A percentile compares a stretch with the other conserved stretches of the same genome.
Evolutionary conservation across 148 eudicot species (phyloP).

Genomic region (Silene uniflora): DNA sequence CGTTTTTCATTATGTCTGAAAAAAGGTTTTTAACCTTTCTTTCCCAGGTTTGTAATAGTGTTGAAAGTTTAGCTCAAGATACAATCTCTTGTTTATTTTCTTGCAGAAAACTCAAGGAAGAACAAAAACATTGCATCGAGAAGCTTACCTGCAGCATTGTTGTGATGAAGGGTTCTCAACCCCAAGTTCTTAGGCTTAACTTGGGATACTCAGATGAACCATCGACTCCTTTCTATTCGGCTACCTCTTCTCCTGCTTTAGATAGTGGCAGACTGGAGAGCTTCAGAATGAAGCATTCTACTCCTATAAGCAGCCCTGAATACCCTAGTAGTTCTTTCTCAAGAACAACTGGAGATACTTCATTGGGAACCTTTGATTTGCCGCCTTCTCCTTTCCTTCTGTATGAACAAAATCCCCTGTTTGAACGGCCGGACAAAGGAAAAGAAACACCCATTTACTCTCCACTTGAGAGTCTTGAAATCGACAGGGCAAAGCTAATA

Average conservation of each 20-base stretch:
- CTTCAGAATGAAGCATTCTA: conserved; percentile 58
- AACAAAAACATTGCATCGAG: conserved; percentile 74
- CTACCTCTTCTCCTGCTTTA: conserved; percentile 60
- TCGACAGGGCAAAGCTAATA: conserved; percentile 28
- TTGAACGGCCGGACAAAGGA: conserved; percentile 50
- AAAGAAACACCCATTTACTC: conserved; percentile 29
- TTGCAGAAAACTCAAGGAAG: conserved; percentile 73
- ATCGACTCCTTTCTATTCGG: conserved; percentile 79
- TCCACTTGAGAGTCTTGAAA: conserved; percentile 19
- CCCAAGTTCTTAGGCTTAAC: conserved; percentile 75
- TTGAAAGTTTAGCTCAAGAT: not conserved
- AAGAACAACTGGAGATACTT: conserved; percentile 48
- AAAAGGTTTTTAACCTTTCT: not conserved
- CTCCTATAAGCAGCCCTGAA: conserved; percentile 87
- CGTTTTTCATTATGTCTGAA: not conserved
- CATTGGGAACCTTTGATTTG: conserved; percentile 47
- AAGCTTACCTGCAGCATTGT: conserved; percentile 81
- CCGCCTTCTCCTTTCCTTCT: conserved; percentile 49
- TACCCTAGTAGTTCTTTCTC: conserved; percentile 56
- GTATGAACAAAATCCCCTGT: conserved; percentile 78
- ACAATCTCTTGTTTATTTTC: not conserved
- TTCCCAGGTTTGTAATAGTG: not conserved
- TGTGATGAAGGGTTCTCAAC: conserved; percentile 71
- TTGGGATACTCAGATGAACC: conserved; percentile 50
- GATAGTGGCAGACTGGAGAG: conserved; percentile 42